Base-by-base conservation (phyloP, 2,329 filamentous ascomycete genomes). In the Cadophora sp. region DNA sequence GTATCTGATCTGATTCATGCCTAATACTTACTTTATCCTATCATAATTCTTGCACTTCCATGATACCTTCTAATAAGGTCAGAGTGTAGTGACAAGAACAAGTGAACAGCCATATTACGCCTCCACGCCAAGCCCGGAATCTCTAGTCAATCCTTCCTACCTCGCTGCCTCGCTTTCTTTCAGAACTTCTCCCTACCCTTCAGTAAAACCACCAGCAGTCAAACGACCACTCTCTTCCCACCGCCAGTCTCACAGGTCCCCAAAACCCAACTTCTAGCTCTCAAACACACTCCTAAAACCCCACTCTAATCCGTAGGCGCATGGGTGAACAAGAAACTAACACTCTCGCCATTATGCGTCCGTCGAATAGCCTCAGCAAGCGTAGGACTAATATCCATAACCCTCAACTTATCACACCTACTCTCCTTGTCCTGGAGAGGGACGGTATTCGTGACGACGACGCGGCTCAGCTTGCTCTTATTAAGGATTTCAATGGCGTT, bases 381-480 rank as follows among this genome's bases (percentile, higher is more conserved):
- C 43, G 94, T 97, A 50, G 92, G 91, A 75, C 91, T 93, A 74
- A 97, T 93, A 80, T 97, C 94, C 78, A 97, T 97, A 65, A 94
- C 94, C 80, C 94, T 90, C 70, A 97, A 87, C 80, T 92, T 91
- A 66, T 89, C 85, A 80, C 94, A 96, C 50, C 85, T 81, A 76
- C 90, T 88, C 78, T 91, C 90, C 84, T 96, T 95, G 78, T 93
- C 91, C 71, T 89, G 87, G 72, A 93, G 86, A 4, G 91, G 91
- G 14, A 95, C 91, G 1, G 92, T 97, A 81, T 97, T 97, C 59
- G 94, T 97, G 43, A 97, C 93, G 16, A 97, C 93, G 45, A 97
- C 83, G 74, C 91, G 89, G 73, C 87, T 89, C 72, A 97, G 81
- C 77, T 88, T 86, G 75, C 92, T 93, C 72, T 86, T 86, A 80